These are phyloP conservation scores for Raffaelea ambrosiae DNA, from an alignment of 2,329 filamentous ascomycete genomes.

Conservation along the genomic window DNA sequence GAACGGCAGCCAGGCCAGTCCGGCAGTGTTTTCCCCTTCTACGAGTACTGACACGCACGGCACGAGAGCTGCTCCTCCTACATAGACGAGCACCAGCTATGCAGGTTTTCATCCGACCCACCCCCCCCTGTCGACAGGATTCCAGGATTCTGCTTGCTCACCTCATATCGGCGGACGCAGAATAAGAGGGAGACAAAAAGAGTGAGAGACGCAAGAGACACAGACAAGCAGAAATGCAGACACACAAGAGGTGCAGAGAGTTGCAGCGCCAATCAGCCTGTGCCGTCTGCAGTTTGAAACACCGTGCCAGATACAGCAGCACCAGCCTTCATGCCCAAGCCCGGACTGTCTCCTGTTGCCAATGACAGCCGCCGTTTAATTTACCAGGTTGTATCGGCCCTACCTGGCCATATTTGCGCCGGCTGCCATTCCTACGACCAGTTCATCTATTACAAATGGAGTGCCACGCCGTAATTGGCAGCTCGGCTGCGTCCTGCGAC, in stretches of 20 bases:
- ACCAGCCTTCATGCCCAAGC: not conserved
- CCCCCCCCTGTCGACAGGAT: slow-evolving; percentile 1
- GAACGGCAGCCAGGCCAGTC: not conserved
- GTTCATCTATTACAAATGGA: slow-evolving; percentile 6
- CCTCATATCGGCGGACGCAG: slow-evolving; percentile 7
- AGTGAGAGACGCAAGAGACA: too few relatives aligned
- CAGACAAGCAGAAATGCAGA: too few relatives aligned
- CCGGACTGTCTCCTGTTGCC: not conserved
- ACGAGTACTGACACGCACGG: too few relatives aligned
- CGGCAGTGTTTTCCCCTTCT: too few relatives aligned
- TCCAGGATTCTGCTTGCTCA: slow-evolving; percentile 3
- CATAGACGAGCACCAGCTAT: not conserved
- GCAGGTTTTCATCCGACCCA: not conserved
- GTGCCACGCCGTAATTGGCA: not conserved
- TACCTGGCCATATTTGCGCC: slow-evolving; percentile 4
- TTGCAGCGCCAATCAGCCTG: slow-evolving; percentile 3
- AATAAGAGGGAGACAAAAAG: too few relatives aligned
- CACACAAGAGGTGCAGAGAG: slow-evolving; percentile 2
- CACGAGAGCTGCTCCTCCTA: not conserved
- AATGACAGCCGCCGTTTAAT: slow-evolving; percentile 6
- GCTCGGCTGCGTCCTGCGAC: too few relatives aligned
- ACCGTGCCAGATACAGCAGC: not conserved
- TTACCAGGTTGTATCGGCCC: slow-evolving; percentile 12
- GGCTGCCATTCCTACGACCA: not conserved
- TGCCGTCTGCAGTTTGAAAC: slow-evolving; percentile 2